These are phyloP conservation scores for Xylariaceae sp. DNA, from an alignment of 2,329 filamentous ascomycete genomes.

Conservation along the genomic window DNA sequence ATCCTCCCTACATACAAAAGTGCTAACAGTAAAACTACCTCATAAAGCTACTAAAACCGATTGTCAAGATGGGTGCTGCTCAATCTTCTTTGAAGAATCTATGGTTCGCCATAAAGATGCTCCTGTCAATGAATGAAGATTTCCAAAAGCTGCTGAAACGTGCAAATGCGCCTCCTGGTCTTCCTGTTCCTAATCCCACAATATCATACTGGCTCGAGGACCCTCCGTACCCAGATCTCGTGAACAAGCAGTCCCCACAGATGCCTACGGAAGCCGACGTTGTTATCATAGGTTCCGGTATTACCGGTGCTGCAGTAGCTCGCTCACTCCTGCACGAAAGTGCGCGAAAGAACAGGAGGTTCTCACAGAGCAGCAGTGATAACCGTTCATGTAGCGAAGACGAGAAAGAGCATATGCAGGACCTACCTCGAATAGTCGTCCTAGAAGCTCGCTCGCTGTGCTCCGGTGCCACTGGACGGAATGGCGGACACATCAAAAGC, in stretches of 20 bases:
- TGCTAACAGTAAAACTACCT: too few species aligned
- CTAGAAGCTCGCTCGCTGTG: slow-evolving; percentile 49
- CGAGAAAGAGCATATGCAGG: neutral
- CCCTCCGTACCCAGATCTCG: slow-evolving; percentile 40
- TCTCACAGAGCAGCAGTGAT: neutral
- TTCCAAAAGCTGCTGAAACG: slow-evolving; percentile 30
- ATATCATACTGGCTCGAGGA: slow-evolving; percentile 44
- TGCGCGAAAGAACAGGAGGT: neutral
- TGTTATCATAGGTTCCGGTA: slow-evolving; percentile 53
- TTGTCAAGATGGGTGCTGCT: slow-evolving; percentile 31
- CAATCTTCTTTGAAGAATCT: slow-evolving; percentile 30
- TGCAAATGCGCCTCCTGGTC: slow-evolving; percentile 33
- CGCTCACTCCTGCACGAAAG: slow-evolving; percentile 28
- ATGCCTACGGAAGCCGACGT: slow-evolving; percentile 42
- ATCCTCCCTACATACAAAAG: too few species aligned
- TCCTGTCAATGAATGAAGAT: slow-evolving; percentile 27
- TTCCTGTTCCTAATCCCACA: slow-evolving; percentile 40
- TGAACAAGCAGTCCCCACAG: slow-evolving; percentile 29
- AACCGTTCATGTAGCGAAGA: neutral
- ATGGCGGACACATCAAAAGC: slow-evolving; percentile 49
- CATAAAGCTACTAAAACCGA: too few species aligned
- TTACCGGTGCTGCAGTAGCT: slow-evolving; percentile 43
- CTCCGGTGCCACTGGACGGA: slow-evolving; percentile 51
- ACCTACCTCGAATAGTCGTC: slow-evolving; percentile 35
- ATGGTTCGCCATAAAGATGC: slow-evolving; percentile 21